Base-by-base conservation (phyloP, 2,329 filamentous ascomycete species). In the Dactylonectria macrodidyma region DNA sequence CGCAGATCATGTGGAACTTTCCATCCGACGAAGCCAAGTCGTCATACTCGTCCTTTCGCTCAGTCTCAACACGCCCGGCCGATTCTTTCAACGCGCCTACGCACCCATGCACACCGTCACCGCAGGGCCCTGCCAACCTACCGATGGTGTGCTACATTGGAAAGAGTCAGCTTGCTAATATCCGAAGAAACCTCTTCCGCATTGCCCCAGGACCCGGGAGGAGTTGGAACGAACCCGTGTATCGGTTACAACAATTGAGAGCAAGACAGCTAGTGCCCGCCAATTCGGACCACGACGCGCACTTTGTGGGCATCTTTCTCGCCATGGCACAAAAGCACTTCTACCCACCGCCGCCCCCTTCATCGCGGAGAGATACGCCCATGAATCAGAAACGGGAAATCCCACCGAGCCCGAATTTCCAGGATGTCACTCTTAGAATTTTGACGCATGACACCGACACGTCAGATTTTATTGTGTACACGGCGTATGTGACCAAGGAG, bases 311-410 rank as follows among this genome's bases (percentile, higher is more conserved):
- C 22, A 81, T 85, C 50, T 85, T 90, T 64, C 71, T 90, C 12
- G 85, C 86, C 54, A 87, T 90, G 85, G 88, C 88, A 8, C 88
- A 90, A 71, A 81, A 83, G 9, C 82, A 86, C 54, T 87, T 87
- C 64, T 89, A 90, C 73, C 70, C 68, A 10, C 38, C 48, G 19
- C 77, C 76, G 16, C 36, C 66, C 19, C 50, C 68, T 14, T 70
- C 70, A 1, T 65, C 67, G 10, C 71, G 73, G 30, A 74, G 73
- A 59, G 75, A 77, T 12, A 76, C 77, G 3, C 76, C 74, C 26
- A 78, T 77, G 61, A 77, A 75, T 0, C 51, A 66, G 3, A 69
- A 60, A 5, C 65, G 69, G 33, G 65, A 62, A 41, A 71, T 71
- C 12, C 71, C 71, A 11, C 69, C 71, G 47, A 71, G 72, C 38